These are phyloP conservation scores for Solanum piurae DNA, from an alignment of 257 asterid species.

Conservation along the genomic window DNA sequence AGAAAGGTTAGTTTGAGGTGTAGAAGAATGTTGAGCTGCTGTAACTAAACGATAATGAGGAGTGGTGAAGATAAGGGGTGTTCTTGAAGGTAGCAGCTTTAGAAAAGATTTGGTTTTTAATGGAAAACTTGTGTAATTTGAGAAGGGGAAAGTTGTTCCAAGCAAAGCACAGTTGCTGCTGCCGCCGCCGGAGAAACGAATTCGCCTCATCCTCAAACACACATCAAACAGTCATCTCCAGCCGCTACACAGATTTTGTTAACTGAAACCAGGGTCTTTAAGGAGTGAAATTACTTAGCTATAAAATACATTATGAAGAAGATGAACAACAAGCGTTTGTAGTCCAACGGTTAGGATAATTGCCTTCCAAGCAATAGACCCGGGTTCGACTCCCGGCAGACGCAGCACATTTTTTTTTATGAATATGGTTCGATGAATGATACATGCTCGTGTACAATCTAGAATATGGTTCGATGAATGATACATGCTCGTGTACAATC, in stretches of 20 bases:
- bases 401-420: slow-evolving; percentile 21
- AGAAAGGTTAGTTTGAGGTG: background rate
- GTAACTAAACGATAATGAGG: background rate
- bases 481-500: too few species aligned
- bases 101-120: background rate
- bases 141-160: background rate
- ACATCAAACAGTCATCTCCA: background rate
- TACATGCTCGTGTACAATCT: background rate
- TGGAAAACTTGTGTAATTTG: background rate
- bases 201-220: slow-evolving; percentile 16
- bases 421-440: too few species aligned
- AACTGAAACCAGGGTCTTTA: background rate
- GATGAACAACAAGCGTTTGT: slow-evolving; percentile 16
- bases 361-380: slow-evolving; percentile 99
- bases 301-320: accelerated
- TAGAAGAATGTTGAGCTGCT: background rate
- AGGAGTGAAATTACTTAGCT: accelerated
- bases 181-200: background rate
- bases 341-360: slow-evolving; percentile 98
- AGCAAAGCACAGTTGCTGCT: background rate
- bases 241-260: background rate
- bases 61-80: background rate
- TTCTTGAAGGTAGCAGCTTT: background rate
- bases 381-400: slow-evolving; percentile 98
- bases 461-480: too few species aligned